These are phyloP conservation scores for Penicillium taxi DNA, from an alignment of 495 filamentous ascomycete genomes.

Conservation along the genomic window DNA sequence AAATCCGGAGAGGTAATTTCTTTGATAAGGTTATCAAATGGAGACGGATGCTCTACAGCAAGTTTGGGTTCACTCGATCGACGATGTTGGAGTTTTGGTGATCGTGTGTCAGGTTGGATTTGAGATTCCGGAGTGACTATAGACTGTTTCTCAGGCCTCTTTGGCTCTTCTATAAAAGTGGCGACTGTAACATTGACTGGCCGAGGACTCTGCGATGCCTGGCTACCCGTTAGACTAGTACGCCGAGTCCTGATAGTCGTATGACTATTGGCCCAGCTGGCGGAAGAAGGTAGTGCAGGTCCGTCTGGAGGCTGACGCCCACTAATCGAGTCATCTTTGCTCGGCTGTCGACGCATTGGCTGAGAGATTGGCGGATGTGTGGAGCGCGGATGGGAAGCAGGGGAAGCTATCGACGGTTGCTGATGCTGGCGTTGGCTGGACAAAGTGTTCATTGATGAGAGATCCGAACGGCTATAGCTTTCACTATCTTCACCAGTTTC, in stretches of 20 bases:
- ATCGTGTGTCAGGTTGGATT: slow-evolving; percentile 16
- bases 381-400: slow-evolving; percentile 22
- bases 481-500: slow-evolving; percentile 95
- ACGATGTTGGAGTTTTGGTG: slow-evolving; percentile 13
- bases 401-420: too few species aligned
- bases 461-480: slow-evolving; percentile 88
- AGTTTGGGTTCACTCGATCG: slow-evolving; percentile 10
- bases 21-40: slow-evolving; percentile 44
- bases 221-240: slow-evolving; percentile 69
- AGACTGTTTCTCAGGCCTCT: slow-evolving; percentile 30
- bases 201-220: slow-evolving; percentile 72
- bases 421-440: slow-evolving; percentile 57
- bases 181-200: slow-evolving; percentile 53
- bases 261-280: slow-evolving; percentile 84
- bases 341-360: slow-evolving; percentile 63
- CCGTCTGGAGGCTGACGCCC: slow-evolving; percentile 52
- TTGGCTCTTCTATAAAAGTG: slow-evolving; percentile 34
- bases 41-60: slow-evolving; percentile 20
- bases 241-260: slow-evolving; percentile 58
- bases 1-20: slow-evolving; percentile 50
- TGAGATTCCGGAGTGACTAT: slow-evolving; percentile 19
- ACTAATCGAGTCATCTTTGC: slow-evolving; percentile 65
- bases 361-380: slow-evolving; percentile 53
- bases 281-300: slow-evolving; percentile 82
- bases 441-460: slow-evolving; percentile 90